Conservation (phyloP, 192 early-diverging fungal species). For the Thamnidium elegans region DNA sequence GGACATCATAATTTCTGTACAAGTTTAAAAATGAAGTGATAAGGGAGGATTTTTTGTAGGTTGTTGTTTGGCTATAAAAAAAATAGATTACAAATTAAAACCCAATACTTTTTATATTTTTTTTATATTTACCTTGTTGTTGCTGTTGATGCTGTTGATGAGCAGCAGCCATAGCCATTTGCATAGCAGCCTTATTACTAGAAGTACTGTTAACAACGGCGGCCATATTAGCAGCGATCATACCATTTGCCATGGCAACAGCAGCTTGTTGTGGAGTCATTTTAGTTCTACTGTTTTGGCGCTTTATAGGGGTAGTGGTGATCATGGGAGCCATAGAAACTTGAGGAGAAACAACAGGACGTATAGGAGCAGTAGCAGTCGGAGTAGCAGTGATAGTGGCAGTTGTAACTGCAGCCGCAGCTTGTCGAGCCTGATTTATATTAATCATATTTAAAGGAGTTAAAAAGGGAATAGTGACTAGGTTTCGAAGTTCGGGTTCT, state of each 20-base stretch:
- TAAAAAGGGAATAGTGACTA: slow-evolving; percentile 39
- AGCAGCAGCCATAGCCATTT: slow-evolving; percentile 8
- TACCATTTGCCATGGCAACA: slow-evolving; percentile 30
- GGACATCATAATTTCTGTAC: too few species aligned
- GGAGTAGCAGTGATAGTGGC: background rate
- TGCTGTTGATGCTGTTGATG: slow-evolving; percentile 25
- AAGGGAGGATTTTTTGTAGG: slow-evolving; percentile 6
- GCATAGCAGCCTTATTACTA: slow-evolving; percentile 13
- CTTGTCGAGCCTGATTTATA: slow-evolving; percentile 5
- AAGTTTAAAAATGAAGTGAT: slow-evolving; percentile 12
- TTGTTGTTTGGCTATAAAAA: slow-evolving; percentile 3
- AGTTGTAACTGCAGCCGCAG: background rate
- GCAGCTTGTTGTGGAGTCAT: slow-evolving; percentile 37
- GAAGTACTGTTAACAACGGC: slow-evolving; percentile 15
- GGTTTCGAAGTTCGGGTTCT: slow-evolving; percentile 45
- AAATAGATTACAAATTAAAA: background rate
- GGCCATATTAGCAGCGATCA: slow-evolving; percentile 33
- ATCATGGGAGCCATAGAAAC: background rate
- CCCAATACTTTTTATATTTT: background rate
- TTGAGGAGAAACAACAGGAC: background rate
- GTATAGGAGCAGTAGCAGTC: background rate
- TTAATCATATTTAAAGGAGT: slow-evolving; percentile 21
- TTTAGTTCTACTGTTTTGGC: slow-evolving; percentile 22
- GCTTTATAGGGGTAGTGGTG: slow-evolving; percentile 17
- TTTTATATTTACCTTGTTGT: slow-evolving; percentile 3